Base-by-base conservation (phyloP, 2,329 filamentous ascomycete genomes). In the Neophaeococcomyces mojaviensis region DNA sequence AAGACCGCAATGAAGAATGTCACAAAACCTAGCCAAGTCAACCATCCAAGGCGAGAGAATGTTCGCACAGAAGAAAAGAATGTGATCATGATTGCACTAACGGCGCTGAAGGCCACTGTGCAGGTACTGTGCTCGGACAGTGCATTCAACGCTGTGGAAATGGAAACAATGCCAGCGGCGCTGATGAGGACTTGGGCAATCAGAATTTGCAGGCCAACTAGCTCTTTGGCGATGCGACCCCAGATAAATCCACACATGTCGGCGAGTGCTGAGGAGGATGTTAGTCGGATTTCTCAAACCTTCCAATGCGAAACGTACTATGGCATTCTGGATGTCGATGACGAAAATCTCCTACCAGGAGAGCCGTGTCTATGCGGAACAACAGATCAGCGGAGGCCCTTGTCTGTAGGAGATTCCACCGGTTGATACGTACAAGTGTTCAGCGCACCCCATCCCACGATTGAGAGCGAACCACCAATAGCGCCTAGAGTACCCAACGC, bases 21-120 rank as follows among this genome's bases (percentile, higher is more conserved):
- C 4, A 70, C 48, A 55, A 82, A 81, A 0, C 79, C 79, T 9
- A 69, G 70, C 72, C 76, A 83, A 0, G 77, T 79, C 35, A 82
- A 61, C 74, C 76, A 81, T 3, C 73, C 76, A 46, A 49, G 18
- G 30, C 32, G 39, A 18, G 41, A 39, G 28, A 40, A 48, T 20
- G 31, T 42, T 19, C 52, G 22, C 7, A 43, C 56, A 47, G 42
- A 58, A 58, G 34, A 57, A 44, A 33, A 41, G 37, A 24, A 60
- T 49, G 15, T 63, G 61, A 52, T 54, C 10, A 60, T 20, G n/a
- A 59, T 26, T 4, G 56, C 55, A 4, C 57, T 50, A 7, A 64
- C 47, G 15, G 51, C 57, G 18, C 54, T 48, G 20, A 59, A 62
- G 5, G 54, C 42, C 19, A 60, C 59, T 5, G 58, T 63, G 49